Conservation (phyloP, 148 eudicot species). For the Arctostaphylos glauca region DNA sequence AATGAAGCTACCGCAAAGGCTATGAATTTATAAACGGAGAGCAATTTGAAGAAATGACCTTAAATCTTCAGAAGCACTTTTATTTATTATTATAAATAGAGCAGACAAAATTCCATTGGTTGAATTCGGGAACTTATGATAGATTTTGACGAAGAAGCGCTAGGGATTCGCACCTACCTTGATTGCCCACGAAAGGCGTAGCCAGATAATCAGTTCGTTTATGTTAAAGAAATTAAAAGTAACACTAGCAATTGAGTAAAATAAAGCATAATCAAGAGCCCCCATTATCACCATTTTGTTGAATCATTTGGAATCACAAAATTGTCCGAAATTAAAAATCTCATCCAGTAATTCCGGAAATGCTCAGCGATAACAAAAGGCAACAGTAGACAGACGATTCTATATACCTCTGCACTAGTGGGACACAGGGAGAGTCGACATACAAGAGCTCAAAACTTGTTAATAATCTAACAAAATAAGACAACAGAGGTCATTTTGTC, state of each 20-base stretch:
- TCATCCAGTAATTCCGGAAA: neutral
- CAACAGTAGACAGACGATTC: too few relatives aligned
- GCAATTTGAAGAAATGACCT: too few relatives aligned
- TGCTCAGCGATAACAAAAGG: neutral
- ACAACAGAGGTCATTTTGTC: neutral
- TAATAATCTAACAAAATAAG: neutral
- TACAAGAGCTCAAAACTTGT: neutral
- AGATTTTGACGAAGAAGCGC: too few relatives aligned
- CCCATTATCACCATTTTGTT: neutral
- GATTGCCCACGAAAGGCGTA: neutral
- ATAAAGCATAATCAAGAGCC: neutral
- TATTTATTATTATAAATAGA: too few relatives aligned
- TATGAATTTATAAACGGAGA: too few relatives aligned
- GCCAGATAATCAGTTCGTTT: neutral
- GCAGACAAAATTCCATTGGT: too few relatives aligned
- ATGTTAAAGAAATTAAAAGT: neutral
- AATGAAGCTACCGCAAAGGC: too few relatives aligned
- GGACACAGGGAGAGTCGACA: neutral
- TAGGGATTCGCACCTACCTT: too few relatives aligned
- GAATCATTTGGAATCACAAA: neutral
- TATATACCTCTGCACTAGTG: too few relatives aligned
- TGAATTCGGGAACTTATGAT: too few relatives aligned
- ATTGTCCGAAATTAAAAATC: neutral
- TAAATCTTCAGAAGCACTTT: too few relatives aligned
- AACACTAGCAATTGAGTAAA: neutral